phyloP scores from a whole-genome alignment of 148 eudicot genomes.

The Hydrangea macrophylla region DNA sequence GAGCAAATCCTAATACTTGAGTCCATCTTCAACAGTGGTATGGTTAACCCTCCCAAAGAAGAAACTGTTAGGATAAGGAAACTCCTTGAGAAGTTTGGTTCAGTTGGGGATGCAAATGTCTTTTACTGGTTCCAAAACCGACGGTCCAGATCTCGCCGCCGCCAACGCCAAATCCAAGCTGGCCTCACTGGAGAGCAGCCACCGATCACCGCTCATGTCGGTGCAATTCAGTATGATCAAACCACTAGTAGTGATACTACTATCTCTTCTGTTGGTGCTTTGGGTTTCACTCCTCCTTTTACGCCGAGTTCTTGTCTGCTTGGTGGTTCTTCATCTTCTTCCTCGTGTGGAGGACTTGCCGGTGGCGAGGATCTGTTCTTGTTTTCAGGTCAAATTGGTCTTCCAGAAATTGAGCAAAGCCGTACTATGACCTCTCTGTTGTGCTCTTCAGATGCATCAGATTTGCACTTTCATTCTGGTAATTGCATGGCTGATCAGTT shows the following conservation, averaged over 20 bases:
- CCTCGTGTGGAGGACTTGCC: background rate
- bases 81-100: slow-evolving; percentile 68
- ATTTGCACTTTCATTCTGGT: slow-evolving; percentile 25
- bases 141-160: slow-evolving; percentile 75
- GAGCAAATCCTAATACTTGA: slow-evolving; percentile 86
- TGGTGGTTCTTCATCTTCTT: slow-evolving; percentile 22
- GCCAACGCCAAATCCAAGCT: slow-evolving; percentile 75
- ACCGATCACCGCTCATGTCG: slow-evolving; percentile 5
- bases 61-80: slow-evolving; percentile 79
- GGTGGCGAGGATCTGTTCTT: slow-evolving; percentile 18
- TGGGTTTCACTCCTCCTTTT: background rate
- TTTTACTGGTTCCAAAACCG: slow-evolving; percentile 97
- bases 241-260: background rate
- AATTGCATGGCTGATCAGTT: slow-evolving; percentile 3
- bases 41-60: slow-evolving; percentile 88
- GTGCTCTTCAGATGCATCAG: slow-evolving; percentile 8
- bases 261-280: slow-evolving; percentile 4
- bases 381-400: slow-evolving; percentile 20
- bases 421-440: slow-evolving; percentile 16
- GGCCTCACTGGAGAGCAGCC: slow-evolving; percentile 11
- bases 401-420: slow-evolving; percentile 19
- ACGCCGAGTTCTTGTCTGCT: slow-evolving; percentile 6
- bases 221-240: slow-evolving; percentile 22
- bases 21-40: slow-evolving; percentile 85
- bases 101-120: slow-evolving; percentile 87